These are phyloP conservation scores for Scheffersomyces parashehatae DNA, from an alignment of 1,139 yeast species.

Conservation along the genomic window DNA sequence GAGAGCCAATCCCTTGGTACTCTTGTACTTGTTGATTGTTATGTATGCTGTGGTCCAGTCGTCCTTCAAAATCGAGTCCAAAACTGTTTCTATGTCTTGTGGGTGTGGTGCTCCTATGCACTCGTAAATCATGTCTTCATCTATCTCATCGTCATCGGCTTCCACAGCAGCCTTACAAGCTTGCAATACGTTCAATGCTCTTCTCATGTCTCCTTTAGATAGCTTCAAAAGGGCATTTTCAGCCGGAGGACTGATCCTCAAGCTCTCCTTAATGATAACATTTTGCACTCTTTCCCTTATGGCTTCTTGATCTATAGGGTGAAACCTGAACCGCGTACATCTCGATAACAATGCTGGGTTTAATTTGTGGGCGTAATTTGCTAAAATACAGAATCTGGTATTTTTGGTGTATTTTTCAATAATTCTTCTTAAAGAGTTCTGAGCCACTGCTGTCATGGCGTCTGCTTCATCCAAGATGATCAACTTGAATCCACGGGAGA, in stretches of 20 bases:
- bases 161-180: slow-evolving; percentile 84
- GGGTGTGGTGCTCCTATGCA: slow-evolving; percentile 98
- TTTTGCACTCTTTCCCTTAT: slow-evolving; percentile 64
- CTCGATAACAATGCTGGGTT: slow-evolving; percentile 94
- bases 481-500: slow-evolving; percentile 76
- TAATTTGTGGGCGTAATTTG: slow-evolving; percentile 93
- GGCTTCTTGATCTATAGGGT: slow-evolving; percentile 72
- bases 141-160: slow-evolving; percentile 48
- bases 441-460: slow-evolving; percentile 97
- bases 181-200: slow-evolving; percentile 89
- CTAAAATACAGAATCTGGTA: slow-evolving; percentile 93
- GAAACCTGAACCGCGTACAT: slow-evolving; percentile 92
- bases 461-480: slow-evolving; percentile 97
- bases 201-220: slow-evolving; percentile 93
- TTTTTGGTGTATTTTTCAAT: slow-evolving; percentile 95
- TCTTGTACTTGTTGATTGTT: slow-evolving; percentile 64
- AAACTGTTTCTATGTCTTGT: slow-evolving; percentile 69
- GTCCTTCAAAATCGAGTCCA: slow-evolving; percentile 76
- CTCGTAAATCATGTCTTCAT: slow-evolving; percentile 78
- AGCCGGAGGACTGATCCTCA: slow-evolving; percentile 62
- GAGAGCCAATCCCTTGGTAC: slow-evolving; percentile 80
- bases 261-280: slow-evolving; percentile 68
- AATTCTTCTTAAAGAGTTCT: slow-evolving; percentile 86
- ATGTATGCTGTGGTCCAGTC: slow-evolving; percentile 82
- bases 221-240: slow-evolving; percentile 63